Evolutionary conservation across 495 filamentous ascomycete species (phyloP), one percentile per base, ranked within the genome.

Genomic region (Aspergillus homomorphus): DNA sequence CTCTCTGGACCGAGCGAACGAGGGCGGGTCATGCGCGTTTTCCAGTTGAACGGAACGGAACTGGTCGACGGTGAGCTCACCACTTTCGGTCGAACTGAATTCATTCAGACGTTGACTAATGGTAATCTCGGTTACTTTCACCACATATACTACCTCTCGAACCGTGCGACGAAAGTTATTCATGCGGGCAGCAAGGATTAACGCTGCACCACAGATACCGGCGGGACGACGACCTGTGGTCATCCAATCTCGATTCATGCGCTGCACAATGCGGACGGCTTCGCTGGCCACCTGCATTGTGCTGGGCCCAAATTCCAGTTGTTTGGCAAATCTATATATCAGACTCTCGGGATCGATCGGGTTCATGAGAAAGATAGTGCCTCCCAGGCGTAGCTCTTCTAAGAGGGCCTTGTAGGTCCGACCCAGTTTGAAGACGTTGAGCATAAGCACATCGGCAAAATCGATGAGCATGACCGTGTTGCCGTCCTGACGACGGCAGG

Each of bases 171-270:
- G 87, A 69, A 93, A 98, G 70, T 97, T 97, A 78, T 96, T 95
- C 86, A 96, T 96, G 30, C 95, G 88, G 10, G 94, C 91, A 20
- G 94, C 95, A 61, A 98, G 84, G 61, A 98, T 90, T 56, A 98
- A 81, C 58, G 91, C 92, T 10, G 94, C 95, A 58, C 94, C 95
- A 72, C 91, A 96, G 45, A 98, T 85, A 66, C 95, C 94, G 23
- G 94, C 91, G 45, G 95, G 95, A 44, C 92, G 85, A 66, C 94
- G 90, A 63, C 94, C 94, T 49, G 88, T 87, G 9, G 89, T 87
- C 84, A 98, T 97, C 90, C 93, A 97, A 72, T 98, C 94, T 23
- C 88, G 82, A 51, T 89, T 88, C 94, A 98, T 98, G 45, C 94
- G 87, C 67, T 90, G 84, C 28, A 95, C 85, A 51, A 98, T 88